phyloP scores from a whole-genome alignment of 1,139 yeast species.

The Pichia sp. region DNA sequence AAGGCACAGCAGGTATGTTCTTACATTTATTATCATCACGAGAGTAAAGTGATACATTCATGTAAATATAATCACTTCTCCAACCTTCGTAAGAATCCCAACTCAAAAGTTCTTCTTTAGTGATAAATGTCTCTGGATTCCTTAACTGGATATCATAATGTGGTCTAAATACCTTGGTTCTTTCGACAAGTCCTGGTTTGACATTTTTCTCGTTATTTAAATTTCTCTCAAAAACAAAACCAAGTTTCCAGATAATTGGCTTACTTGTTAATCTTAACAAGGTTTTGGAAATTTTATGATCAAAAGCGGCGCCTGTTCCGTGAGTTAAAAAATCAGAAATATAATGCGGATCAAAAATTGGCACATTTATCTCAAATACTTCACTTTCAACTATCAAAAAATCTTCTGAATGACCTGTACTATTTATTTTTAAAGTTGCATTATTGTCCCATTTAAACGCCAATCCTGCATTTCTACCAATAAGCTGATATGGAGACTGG shows the following conservation, averaged over 20 bases:
- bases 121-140: constrained; percentile 53
- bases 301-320: constrained; percentile 27
- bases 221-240: constrained; percentile 52
- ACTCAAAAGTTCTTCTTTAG: constrained; percentile 25
- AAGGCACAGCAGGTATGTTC: constrained; percentile 5
- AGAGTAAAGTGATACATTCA: constrained; percentile 66
- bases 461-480: constrained; percentile 42
- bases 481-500: constrained; percentile 37
- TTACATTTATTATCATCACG: constrained; percentile 15
- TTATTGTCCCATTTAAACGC: constrained; percentile 47
- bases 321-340: constrained; percentile 31
- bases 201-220: constrained; percentile 10
- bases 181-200: constrained; percentile 27
- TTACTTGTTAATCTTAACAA: constrained; percentile 57
- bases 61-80: constrained; percentile 72
- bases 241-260: constrained; percentile 46
- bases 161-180: constrained; percentile 53
- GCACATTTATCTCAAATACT: constrained; percentile 42
- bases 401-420: constrained; percentile 32
- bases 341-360: constrained; percentile 32
- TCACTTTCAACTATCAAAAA: constrained; percentile 40
- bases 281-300: constrained; percentile 32
- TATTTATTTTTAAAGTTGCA: constrained; percentile 36
- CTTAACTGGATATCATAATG: constrained; percentile 64
- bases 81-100: constrained; percentile 79